A percentile compares a stretch with the other conserved stretches of the same genome.
Conservation (phyloP, 2,329 filamentous ascomycete genomes). For the Lizonia empirigonia region DNA sequence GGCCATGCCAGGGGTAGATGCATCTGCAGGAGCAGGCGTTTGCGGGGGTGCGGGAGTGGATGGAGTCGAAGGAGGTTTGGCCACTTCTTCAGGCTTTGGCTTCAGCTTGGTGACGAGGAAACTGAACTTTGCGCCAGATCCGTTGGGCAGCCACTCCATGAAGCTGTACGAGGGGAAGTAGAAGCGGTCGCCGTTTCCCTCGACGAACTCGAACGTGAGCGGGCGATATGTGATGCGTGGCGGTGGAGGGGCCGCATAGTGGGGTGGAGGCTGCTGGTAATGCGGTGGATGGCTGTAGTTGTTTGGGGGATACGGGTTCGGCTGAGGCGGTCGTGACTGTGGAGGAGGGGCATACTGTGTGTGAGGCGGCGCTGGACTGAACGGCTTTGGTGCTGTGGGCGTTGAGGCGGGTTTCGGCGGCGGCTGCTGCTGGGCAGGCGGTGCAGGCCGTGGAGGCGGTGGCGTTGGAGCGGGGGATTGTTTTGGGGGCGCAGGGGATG, state of each 20-base stretch:
- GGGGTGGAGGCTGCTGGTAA: slow-evolving; percentile 32
- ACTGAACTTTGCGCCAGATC: slow-evolving; percentile 70
- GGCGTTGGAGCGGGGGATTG: slow-evolving; percentile 7
- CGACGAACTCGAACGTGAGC: slow-evolving; percentile 47
- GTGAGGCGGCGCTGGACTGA: slow-evolving; percentile 21
- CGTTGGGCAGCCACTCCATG: slow-evolving; percentile 68
- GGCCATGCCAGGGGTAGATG: slow-evolving; percentile 7
- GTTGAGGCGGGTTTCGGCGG: slow-evolving; percentile 11
- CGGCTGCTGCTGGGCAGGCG: slow-evolving; percentile 9
- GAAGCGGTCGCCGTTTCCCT: slow-evolving; percentile 70
- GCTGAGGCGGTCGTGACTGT: slow-evolving; percentile 24
- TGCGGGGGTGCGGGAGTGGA: slow-evolving; percentile 35
- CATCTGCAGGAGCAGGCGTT: slow-evolving; percentile 4
- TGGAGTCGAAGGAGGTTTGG: slow-evolving; percentile 31
- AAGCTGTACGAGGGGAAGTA: slow-evolving; percentile 80
- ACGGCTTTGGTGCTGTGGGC: slow-evolving; percentile 24
- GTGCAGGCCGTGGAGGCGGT: slow-evolving; percentile 17
- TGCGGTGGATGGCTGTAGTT: slow-evolving; percentile 28
- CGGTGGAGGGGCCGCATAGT: slow-evolving; percentile 47
- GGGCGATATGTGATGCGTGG: slow-evolving; percentile 52
- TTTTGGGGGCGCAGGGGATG: slow-evolving; percentile 15
- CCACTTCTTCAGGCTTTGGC: slow-evolving; percentile 50
- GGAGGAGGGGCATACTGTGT: slow-evolving; percentile 27
- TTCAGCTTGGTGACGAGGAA: slow-evolving; percentile 77
- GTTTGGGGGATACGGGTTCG: slow-evolving; percentile 26